These are phyloP conservation scores for Leccinum incarnatum DNA, from an alignment of 768 basidiomycete genomes.

Conservation along the genomic window DNA sequence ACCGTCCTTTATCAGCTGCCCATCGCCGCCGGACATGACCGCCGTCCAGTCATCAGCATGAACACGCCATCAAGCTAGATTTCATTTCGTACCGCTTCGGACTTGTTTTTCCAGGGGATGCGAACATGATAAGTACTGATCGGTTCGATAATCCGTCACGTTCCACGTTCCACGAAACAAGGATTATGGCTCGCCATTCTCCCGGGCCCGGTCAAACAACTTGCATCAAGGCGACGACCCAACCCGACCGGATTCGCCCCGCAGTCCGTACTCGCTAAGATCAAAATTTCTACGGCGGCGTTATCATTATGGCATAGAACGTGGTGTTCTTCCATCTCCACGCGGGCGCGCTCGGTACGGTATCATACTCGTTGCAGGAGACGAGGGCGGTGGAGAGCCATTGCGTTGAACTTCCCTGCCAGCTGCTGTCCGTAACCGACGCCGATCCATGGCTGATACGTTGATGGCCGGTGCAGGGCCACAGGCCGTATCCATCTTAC, in stretches of 20 bases:
- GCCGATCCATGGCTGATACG: background rate
- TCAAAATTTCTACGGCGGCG: background rate
- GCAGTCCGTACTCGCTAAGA: background rate
- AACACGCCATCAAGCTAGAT: background rate
- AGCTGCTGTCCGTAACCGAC: background rate
- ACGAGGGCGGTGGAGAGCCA: background rate
- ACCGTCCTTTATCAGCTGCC: slow-evolving; percentile 7
- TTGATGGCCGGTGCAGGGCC: background rate
- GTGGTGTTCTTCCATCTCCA: background rate
- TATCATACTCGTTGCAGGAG: background rate
- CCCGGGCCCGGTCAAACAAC: background rate
- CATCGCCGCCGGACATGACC: slow-evolving; percentile 5
- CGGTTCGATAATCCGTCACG: slow-evolving; percentile 5
- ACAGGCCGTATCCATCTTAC: background rate
- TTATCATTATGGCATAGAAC: background rate
- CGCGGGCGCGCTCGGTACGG: background rate
- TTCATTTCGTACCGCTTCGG: slow-evolving; percentile 11
- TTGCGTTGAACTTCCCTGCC: background rate
- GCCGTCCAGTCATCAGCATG: slow-evolving; percentile 1
- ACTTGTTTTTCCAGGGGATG: slow-evolving; percentile 9
- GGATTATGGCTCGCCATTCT: background rate
- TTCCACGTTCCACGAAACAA: background rate
- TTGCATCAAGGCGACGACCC: background rate
- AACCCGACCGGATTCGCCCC: background rate
- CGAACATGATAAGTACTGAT: slow-evolving; percentile 12